A percentile compares a stretch with the other conserved stretches of the same genome.
phyloP scores from a whole-genome alignment of 2,329 filamentous ascomycete genomes.

The Hawksworthiomyces lignivorus region DNA sequence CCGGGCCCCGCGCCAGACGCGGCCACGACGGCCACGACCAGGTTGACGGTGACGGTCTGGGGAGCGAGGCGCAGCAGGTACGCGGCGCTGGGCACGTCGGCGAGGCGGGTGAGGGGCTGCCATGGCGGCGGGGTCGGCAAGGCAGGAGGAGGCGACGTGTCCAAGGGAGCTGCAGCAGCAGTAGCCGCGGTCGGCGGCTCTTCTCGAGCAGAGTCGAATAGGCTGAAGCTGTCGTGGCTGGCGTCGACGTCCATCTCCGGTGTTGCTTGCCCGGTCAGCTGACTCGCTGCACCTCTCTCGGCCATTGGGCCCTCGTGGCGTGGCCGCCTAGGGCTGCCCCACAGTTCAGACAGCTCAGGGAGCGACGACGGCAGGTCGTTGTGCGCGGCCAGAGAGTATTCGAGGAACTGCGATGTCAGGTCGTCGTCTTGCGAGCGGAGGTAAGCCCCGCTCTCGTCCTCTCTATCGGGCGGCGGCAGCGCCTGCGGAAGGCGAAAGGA shows the following conservation, averaged over 20 bases:
- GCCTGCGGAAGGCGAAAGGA: slow-evolving; percentile 30
- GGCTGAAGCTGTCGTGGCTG: not conserved
- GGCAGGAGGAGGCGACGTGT: slow-evolving; percentile 8
- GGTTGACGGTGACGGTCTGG: slow-evolving; percentile 72
- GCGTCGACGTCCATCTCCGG: not conserved
- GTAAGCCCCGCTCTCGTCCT: too few species aligned
- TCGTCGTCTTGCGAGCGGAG: slow-evolving; percentile 18
- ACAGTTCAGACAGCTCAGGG: slow-evolving; percentile 25
- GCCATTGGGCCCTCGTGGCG: too few species aligned
- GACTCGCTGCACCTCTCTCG: too few species aligned
- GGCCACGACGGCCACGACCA: slow-evolving; percentile 74
- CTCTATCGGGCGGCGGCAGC: slow-evolving; percentile 17
- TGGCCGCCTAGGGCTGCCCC: not conserved
- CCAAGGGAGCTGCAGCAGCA: too few species aligned
- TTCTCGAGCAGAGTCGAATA: not conserved
- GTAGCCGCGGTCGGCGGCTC: slow-evolving; percentile 9
- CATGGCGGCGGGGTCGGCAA: slow-evolving; percentile 18
- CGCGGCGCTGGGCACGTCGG: slow-evolving; percentile 59
- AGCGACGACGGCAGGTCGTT: slow-evolving; percentile 58
- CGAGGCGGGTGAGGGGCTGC: slow-evolving; percentile 52
- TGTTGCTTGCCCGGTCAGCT: too few species aligned
- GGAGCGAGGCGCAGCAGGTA: slow-evolving; percentile 63
- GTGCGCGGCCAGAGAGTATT: slow-evolving; percentile 68
- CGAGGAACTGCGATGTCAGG: slow-evolving; percentile 59
- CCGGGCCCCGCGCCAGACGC: too few species aligned